These are phyloP conservation scores for Haberlea rhodopensis DNA, from an alignment of 257 asterid species.

Conservation along the genomic window DNA sequence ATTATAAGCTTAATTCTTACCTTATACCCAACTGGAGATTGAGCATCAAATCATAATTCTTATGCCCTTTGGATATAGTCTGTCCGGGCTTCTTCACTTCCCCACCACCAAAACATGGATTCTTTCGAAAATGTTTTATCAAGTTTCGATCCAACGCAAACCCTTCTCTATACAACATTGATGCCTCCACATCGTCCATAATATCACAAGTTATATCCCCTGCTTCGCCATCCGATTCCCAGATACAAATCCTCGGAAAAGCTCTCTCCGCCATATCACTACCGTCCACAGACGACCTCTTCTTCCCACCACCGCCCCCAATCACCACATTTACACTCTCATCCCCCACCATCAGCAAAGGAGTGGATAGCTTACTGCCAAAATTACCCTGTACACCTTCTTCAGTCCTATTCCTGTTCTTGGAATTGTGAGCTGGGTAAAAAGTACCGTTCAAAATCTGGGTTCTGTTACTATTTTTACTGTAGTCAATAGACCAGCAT, in stretches of 20 bases:
- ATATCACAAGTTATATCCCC: constrained; percentile 98
- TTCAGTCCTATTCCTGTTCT: constrained; percentile 24
- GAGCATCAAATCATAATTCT: constrained; percentile 91
- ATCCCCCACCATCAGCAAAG: constrained; percentile 50
- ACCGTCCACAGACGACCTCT: constrained; percentile 68
- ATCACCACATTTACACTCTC: constrained; percentile 33
- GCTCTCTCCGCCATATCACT: constrained; percentile 50
- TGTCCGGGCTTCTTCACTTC: constrained; percentile 90
- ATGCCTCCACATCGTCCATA: constrained; percentile 77
- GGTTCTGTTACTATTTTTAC: constrained; percentile 27
- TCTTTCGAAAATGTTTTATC: constrained; percentile 66
- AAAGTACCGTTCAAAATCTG: constrained; percentile 70
- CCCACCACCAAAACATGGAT: constrained; percentile 54
- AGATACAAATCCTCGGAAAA: constrained; percentile 81
- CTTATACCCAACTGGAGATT: constrained; percentile 97
- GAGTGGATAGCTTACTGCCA: constrained; percentile 41
- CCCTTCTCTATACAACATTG: constrained; percentile 62
- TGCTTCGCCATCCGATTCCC: constrained; percentile 98
- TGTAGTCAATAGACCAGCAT: constrained; percentile 51
- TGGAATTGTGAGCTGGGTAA: constrained; percentile 56
- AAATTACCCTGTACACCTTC: constrained; percentile 40
- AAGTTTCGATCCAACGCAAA: constrained; percentile 51
- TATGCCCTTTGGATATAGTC: constrained; percentile 88
- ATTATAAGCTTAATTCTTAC: constrained; percentile 31
- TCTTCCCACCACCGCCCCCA: constrained; percentile 38